phyloP scores from a whole-genome alignment of 768 basidiomycete genomes.

The Leucocoprinus leucothites region DNA sequence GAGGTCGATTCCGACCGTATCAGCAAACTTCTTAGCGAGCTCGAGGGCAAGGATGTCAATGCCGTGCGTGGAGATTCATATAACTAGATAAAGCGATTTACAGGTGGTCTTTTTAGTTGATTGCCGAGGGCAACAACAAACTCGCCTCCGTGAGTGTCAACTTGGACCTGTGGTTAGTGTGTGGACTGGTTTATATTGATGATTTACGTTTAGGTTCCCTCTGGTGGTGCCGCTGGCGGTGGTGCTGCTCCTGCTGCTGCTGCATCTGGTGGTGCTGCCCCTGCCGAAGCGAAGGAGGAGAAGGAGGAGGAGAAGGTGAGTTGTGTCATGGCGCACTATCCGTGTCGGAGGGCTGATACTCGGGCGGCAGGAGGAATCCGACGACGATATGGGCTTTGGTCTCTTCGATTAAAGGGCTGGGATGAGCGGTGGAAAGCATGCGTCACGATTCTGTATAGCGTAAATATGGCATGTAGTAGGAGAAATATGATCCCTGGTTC shows the following conservation, averaged over 20 bases:
- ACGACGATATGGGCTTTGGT: slow-evolving; percentile 99
- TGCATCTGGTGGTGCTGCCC: slow-evolving; percentile 57
- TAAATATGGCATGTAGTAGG: background rate
- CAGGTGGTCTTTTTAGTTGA: slow-evolving; percentile 50
- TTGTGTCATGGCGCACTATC: background rate
- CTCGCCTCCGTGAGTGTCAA: slow-evolving; percentile 77
- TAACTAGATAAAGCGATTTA: background rate
- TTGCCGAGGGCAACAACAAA: slow-evolving; percentile 88
- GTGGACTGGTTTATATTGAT: too few species aligned
- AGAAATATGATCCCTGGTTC: background rate
- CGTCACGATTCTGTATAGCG: slow-evolving; percentile 1
- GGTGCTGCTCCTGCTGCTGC: slow-evolving; percentile 51
- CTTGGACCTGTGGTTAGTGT: too few species aligned
- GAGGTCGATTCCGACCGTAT: slow-evolving; percentile 84
- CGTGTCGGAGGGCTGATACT: slow-evolving; percentile 10
- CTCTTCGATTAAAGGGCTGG: slow-evolving; percentile 87
- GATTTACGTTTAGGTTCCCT: slow-evolving; percentile 64
- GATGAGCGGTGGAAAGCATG: too few species aligned
- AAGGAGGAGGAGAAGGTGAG: slow-evolving; percentile 84
- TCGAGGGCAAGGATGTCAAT: slow-evolving; percentile 86
- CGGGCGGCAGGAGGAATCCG: slow-evolving; percentile 74
- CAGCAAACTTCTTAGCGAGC: slow-evolving; percentile 81
- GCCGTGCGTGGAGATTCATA: slow-evolving; percentile 42
- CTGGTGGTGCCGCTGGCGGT: slow-evolving; percentile 78
- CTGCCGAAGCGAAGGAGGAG: slow-evolving; percentile 79